These are phyloP conservation scores for Hypoxylon perforatum DNA, from an alignment of 495 filamentous ascomycete genomes.

Conservation along the genomic window DNA sequence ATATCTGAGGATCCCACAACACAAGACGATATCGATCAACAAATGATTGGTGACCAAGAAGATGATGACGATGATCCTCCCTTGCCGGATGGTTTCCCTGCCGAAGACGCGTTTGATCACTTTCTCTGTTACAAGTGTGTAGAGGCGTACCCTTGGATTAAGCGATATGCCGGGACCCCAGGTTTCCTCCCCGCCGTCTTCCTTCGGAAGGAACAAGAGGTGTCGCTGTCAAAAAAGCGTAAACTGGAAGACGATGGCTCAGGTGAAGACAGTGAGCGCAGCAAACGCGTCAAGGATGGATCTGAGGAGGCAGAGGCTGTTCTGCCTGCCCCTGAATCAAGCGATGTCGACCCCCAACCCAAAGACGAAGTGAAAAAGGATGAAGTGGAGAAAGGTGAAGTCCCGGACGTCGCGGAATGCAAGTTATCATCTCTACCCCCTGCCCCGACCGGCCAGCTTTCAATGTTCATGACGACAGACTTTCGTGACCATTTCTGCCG, in stretches of 20 bases:
- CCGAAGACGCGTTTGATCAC: constrained; percentile 85
- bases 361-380: constrained; percentile 45
- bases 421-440: constrained; percentile 63
- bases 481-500: constrained; percentile 84
- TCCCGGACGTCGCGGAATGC: constrained; percentile 43
- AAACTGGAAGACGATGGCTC: constrained; percentile 73
- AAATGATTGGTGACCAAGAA: constrained; percentile 40
- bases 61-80: constrained; percentile 62
- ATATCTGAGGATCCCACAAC: constrained; percentile 52
- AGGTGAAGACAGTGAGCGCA: constrained; percentile 48
- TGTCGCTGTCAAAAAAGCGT: constrained; percentile 72
- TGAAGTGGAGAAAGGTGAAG: constrained; percentile 37
- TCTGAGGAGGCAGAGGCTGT: constrained; percentile 28
- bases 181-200: constrained; percentile 83
- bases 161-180: constrained; percentile 81
- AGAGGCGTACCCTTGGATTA: constrained; percentile 90
- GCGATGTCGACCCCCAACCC: constrained; percentile 21
- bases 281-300: constrained; percentile 70
- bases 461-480: constrained; percentile 78
- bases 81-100: constrained; percentile 84
- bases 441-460: constrained; percentile 67
- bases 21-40: constrained; percentile 25
- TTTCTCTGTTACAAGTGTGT: constrained; percentile 96
- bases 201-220: constrained; percentile 34
- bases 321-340: constrained; percentile 13